Conservation (phyloP, 805 yeast species). For the Lachancea quebecensis region DNA sequence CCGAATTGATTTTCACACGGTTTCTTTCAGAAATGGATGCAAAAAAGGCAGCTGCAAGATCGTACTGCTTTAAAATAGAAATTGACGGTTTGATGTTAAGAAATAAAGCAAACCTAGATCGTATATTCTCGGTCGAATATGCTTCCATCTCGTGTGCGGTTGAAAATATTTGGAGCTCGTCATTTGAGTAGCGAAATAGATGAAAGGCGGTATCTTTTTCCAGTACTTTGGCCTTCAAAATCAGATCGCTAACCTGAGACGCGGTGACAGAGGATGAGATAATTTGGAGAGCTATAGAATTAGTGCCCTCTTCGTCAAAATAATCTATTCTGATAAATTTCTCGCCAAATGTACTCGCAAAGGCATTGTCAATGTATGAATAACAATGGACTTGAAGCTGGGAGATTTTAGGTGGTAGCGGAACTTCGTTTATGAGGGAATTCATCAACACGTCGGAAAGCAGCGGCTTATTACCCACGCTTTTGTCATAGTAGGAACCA, state of each 20-base stretch:
- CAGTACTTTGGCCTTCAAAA: slow-evolving; percentile 61
- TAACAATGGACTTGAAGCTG: slow-evolving; percentile 60
- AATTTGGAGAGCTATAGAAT: slow-evolving; percentile 24
- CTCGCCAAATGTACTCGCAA: slow-evolving; percentile 38
- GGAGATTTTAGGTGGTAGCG: slow-evolving; percentile 60
- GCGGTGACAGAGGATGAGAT: slow-evolving; percentile 41
- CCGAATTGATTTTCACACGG: slow-evolving; percentile 6
- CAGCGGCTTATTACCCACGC: slow-evolving; percentile 38
- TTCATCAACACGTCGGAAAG: slow-evolving; percentile 83
- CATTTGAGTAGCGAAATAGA: slow-evolving; percentile 49
- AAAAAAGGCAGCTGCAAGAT: slow-evolving; percentile 43
- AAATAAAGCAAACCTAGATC: slow-evolving; percentile 59
- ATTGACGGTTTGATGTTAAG: slow-evolving; percentile 47
- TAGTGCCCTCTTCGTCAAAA: slow-evolving; percentile 3
- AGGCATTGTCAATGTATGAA: slow-evolving; percentile 52
- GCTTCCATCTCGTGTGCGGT: slow-evolving; percentile 60
- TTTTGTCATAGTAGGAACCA: slow-evolving; percentile 19
- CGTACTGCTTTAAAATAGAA: slow-evolving; percentile 31
- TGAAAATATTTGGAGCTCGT: slow-evolving; percentile 43
- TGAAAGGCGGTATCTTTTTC: slow-evolving; percentile 83
- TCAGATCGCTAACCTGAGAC: slow-evolving; percentile 44
- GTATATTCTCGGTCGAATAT: slow-evolving; percentile 47
- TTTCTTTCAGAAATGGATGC: slow-evolving; percentile 37
- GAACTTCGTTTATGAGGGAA: slow-evolving; percentile 78
- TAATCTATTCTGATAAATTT: slow-evolving; percentile 22